Evolutionary conservation across 441 rosid genomes (phyloP).

Genomic region (Dalechampia spathulata): DNA sequence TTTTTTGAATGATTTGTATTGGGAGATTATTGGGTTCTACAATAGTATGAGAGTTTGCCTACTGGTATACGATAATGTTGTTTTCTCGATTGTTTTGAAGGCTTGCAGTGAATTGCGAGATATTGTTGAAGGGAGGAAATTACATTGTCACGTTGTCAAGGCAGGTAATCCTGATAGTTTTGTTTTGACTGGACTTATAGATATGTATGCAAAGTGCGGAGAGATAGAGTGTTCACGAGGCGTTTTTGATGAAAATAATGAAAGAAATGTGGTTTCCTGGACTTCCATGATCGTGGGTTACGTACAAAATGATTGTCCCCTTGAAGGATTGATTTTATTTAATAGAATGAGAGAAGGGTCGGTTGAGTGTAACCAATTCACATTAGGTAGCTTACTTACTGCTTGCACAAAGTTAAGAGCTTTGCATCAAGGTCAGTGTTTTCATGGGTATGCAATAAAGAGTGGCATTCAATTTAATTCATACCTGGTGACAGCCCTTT

Average conservation of each 20-base stretch:
- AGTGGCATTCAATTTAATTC: slow-evolving; percentile 30
- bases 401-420: slow-evolving; percentile 40
- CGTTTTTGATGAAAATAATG: slow-evolving; percentile 32
- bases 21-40: slow-evolving; percentile 29
- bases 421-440: slow-evolving; percentile 54
- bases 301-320: slow-evolving; percentile 39
- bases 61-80: slow-evolving; percentile 36
- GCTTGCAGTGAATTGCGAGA: slow-evolving; percentile 41
- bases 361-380: slow-evolving; percentile 40
- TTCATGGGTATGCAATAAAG: slow-evolving; percentile 41
- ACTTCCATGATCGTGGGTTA: slow-evolving; percentile 53
- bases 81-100: slow-evolving; percentile 51
- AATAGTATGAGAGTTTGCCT: slow-evolving; percentile 29
- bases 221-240: slow-evolving; percentile 30
- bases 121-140: slow-evolving; percentile 38
- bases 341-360: slow-evolving; percentile 30
- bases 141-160: slow-evolving; percentile 45
- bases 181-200: slow-evolving; percentile 48
- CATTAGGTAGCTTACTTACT: slow-evolving; percentile 28
- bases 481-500: slow-evolving; percentile 41
- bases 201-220: slow-evolving; percentile 46
- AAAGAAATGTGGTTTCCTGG: slow-evolving; percentile 49
- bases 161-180: slow-evolving; percentile 35
- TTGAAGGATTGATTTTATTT: slow-evolving; percentile 42
- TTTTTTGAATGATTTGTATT: slow-evolving; percentile 34